Conservation (phyloP, 2,329 filamentous ascomycete genomes). For the Exophiala calicioides region DNA sequence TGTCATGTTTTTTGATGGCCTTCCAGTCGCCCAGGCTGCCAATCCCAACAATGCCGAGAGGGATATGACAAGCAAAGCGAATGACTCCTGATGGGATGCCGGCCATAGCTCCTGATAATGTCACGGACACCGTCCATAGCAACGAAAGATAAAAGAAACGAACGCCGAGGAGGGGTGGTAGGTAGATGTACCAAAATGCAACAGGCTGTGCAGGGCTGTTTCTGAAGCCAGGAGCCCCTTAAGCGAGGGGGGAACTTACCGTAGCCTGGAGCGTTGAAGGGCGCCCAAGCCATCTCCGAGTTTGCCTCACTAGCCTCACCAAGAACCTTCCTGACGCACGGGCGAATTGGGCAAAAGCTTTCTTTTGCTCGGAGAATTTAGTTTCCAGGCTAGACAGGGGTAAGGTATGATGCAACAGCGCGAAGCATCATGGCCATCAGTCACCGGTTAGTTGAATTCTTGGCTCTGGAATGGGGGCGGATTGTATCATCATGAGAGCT, state of each 20-base stretch:
- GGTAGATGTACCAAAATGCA: neutral
- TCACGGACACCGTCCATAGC: neutral
- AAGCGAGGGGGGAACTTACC: no score
- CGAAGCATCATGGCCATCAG: no score
- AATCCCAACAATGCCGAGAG: neutral
- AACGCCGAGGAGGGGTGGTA: neutral
- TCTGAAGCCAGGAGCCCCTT: no score
- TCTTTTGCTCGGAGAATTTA: neutral
- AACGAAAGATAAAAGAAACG: neutral
- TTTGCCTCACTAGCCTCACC: no score
- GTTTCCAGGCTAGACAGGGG: neutral
- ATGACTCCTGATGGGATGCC: constrained; percentile 1
- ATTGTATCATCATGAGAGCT: no score
- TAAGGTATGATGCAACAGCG: no score
- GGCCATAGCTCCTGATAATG: neutral
- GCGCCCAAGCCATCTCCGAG: no score
- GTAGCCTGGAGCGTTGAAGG: no score
- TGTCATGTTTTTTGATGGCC: neutral
- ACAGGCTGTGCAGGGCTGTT: neutral
- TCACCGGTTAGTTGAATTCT: no score
- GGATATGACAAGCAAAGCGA: constrained; percentile 4
- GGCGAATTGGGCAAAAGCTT: no score
- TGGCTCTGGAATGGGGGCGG: no score
- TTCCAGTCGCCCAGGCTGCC: neutral
- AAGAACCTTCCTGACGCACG: no score